phyloP scores from a whole-genome alignment of 805 yeast genomes.

The Teunomyces pallodes region DNA sequence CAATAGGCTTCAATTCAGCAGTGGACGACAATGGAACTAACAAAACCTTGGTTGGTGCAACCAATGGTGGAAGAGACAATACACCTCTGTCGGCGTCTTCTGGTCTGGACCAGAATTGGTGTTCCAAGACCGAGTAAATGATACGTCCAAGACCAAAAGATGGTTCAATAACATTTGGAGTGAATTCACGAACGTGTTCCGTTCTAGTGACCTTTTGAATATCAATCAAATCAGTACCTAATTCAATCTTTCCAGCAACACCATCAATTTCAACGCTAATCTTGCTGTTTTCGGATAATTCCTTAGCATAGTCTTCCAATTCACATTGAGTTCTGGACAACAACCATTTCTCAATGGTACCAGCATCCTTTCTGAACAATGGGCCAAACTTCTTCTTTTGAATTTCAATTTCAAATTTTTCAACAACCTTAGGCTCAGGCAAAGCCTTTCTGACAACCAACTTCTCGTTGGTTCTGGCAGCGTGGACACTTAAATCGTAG shows the following conservation, averaged over 20 bases:
- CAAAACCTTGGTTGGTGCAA: constrained; percentile 96
- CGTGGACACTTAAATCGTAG: constrained; percentile 91
- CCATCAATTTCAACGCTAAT: constrained; percentile 69
- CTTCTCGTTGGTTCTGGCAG: constrained; percentile 93
- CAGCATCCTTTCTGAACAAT: constrained; percentile 94
- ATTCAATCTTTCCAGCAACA: constrained; percentile 60
- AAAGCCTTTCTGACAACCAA: constrained; percentile 90
- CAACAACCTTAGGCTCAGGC: constrained; percentile 79
- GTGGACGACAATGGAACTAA: constrained; percentile 91
- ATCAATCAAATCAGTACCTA: constrained; percentile 67
- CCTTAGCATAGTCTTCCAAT: constrained; percentile 70
- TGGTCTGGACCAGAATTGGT: constrained; percentile 91
- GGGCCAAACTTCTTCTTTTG: constrained; percentile 98
- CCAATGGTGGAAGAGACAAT: constrained; percentile 87
- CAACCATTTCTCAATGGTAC: constrained; percentile 82
- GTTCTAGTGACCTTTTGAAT: constrained; percentile 77
- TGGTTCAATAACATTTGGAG: constrained; percentile 98
- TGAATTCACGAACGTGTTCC: constrained; percentile 91
- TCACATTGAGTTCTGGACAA: constrained; percentile 77
- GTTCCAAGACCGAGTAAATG: constrained; percentile 89
- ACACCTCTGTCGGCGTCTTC: constrained; percentile 83
- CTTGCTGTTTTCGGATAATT: constrained; percentile 59
- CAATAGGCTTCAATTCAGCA: constrained; percentile 72
- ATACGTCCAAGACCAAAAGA: constrained; percentile 99
- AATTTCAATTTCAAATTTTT: constrained; percentile 78